Percentiles rank a stretch among this genome's conserved stretches.
Evolutionary conservation across 495 filamentous ascomycete genomes (phyloP).

Genomic region (Chaetomium cochliodes): DNA sequence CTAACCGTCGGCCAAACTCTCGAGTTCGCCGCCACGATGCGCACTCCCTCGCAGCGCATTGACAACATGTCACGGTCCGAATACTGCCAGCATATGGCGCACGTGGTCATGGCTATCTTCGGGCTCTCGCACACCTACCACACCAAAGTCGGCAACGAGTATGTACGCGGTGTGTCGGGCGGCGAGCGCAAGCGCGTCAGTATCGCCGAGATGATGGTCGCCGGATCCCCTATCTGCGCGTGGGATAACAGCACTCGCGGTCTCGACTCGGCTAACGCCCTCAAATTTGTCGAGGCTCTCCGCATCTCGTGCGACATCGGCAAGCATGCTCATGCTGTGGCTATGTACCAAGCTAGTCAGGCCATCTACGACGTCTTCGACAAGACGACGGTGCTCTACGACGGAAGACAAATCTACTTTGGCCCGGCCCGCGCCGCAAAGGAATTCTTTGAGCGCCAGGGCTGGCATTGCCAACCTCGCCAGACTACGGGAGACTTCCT

Average conservation of each 20-base stretch:
- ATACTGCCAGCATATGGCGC: constrained; percentile 65
- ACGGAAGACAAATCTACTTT: constrained; percentile 66
- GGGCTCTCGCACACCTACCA: constrained; percentile 60
- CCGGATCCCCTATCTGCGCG: constrained; percentile 46
- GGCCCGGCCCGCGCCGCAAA: constrained; percentile 55
- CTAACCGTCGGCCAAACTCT: constrained; percentile 67
- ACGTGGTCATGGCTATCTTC: constrained; percentile 71
- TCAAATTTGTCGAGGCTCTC: constrained; percentile 49
- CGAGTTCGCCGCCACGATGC: constrained; percentile 62
- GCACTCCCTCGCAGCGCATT: constrained; percentile 64
- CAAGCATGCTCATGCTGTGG: constrained; percentile 57
- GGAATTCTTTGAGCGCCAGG: constrained; percentile 59
- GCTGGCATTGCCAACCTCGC: constrained; percentile 62
- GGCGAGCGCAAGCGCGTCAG: constrained; percentile 57
- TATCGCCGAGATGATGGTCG: constrained; percentile 53
- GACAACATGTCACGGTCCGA: constrained; percentile 59
- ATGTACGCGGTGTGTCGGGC: constrained; percentile 65
- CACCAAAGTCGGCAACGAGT: constrained; percentile 82
- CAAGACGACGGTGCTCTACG: constrained; percentile 61
- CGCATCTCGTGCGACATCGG: constrained; percentile 52
- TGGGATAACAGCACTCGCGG: constrained; percentile 59
- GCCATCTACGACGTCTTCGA: constrained; percentile 65
- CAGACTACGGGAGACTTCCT: constrained; percentile 76
- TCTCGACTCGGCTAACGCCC: constrained; percentile 53
- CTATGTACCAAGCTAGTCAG: constrained; percentile 74